Percentiles rank a stretch among this genome's conserved stretches.
Evolutionary conservation across 139 green algal species (phyloP).

Genomic region (Chlorella sp.): DNA sequence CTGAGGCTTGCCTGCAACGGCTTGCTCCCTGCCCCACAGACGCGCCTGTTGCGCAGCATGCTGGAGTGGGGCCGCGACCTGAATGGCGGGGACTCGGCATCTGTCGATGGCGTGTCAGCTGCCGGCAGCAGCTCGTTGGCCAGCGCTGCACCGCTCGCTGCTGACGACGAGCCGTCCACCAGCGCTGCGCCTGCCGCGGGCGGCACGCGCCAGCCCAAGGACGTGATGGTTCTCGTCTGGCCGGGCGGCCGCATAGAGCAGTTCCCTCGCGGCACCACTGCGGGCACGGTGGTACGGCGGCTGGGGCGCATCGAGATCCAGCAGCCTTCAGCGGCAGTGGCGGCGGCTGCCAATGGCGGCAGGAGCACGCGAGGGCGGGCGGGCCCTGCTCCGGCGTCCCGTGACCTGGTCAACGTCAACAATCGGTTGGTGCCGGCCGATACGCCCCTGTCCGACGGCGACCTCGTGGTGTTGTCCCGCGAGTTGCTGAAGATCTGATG

Average conservation of each 20-base stretch:
- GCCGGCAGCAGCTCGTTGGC: background rate
- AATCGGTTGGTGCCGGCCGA: slow-evolving; percentile 74
- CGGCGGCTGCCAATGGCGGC: background rate
- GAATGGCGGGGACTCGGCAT: background rate
- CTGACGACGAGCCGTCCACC: background rate
- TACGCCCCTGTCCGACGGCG: slow-evolving; percentile 77
- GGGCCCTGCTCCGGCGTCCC: background rate
- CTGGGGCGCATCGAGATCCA: slow-evolving; percentile 25
- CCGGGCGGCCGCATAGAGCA: slow-evolving; percentile 61
- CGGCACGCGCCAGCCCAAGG: background rate
- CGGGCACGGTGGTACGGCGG: slow-evolving; percentile 50
- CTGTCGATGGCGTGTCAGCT: background rate
- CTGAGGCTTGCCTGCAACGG: background rate
- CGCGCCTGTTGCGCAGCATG: slow-evolving; percentile 65
- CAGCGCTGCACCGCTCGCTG: background rate
- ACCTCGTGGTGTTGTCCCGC: slow-evolving; percentile 76
- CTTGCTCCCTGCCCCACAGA: slow-evolving; percentile 18
- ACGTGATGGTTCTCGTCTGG: slow-evolving; percentile 58
- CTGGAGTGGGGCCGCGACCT: slow-evolving; percentile 76
- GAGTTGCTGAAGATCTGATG: slow-evolving; percentile 72
- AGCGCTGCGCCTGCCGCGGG: background rate
- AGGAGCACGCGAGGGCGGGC: background rate
- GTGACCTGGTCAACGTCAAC: slow-evolving; percentile 85
- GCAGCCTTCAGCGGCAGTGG: background rate
- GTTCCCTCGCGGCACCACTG: slow-evolving; percentile 75